Base-by-base conservation (phyloP, 441 rosid genomes). In the Aleurites moluccanus region DNA sequence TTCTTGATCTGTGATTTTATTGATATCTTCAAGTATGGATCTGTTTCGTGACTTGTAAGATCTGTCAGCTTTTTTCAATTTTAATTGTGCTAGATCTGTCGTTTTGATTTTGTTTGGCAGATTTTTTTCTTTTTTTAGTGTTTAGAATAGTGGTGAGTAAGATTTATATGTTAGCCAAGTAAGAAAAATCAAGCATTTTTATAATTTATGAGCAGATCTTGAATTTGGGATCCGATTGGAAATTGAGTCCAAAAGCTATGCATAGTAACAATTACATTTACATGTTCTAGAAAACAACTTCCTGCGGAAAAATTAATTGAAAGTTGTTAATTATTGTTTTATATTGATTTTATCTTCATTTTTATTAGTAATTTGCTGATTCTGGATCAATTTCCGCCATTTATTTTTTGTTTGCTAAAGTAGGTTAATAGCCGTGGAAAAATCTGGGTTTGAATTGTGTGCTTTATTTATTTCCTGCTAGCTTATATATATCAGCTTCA, bases 1-100 rank as follows among this genome's bases (percentile, higher is more conserved):
- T 42, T 65, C 16, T 40, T n/a, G 25, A 40, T 64, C 50, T 16
- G 69, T 44, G 69, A 65, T n/a, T 65, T 65, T 25, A 2, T 55
- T 55, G 38, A 35, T 35, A 35, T 50, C n/a, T 50, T 50, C 7
- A 50, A 3, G 20, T 50, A 50, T 50, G 56, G 56, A 50, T 50
- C 56, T n/a, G n/a, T n/a, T n/a, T n/a, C n/a, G n/a, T n/a, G n/a
- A n/a, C n/a, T n/a, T n/a, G n/a, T n/a, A n/a, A n/a, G n/a, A n/a
- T n/a, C n/a, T 20, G 5, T 21, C 20, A 18, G 20, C 8, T 1
- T 4, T 55, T 67, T 27, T 3, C 4, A 16, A 4, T 15, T 47
- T 18, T 49, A 35, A 67, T 67, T 56, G 18, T 49, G 21, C 33
- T 45, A 3, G 73, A 59, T 75, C 66, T 59, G 52, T 47, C 14